These are phyloP conservation scores for Coniferiporia weirii DNA, from an alignment of 1,284 basidiomycete genomes.

Conservation along the genomic window DNA sequence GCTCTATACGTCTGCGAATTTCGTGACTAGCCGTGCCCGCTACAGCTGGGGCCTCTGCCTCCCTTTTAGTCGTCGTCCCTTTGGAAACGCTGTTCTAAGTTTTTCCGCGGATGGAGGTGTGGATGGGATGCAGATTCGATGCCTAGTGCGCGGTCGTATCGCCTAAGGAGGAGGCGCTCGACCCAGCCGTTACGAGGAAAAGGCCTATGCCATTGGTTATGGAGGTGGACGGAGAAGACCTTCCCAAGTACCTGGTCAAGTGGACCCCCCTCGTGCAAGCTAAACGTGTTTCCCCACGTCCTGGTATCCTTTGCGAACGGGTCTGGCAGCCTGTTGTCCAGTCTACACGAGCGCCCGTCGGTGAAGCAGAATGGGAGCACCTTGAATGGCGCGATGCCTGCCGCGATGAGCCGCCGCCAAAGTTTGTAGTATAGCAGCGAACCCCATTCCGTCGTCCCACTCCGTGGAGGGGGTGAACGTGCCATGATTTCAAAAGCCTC, in stretches of 20 bases:
- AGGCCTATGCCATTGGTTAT: constrained; percentile 87
- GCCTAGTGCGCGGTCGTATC: constrained; percentile 43
- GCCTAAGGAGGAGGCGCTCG: constrained; percentile 60
- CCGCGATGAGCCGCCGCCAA: constrained; percentile 75
- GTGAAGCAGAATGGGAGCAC: constrained; percentile 91
- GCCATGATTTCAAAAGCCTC: constrained; percentile 91
- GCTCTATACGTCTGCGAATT: neutral
- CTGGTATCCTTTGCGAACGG: constrained; percentile 74
- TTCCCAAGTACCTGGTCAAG: constrained; percentile 63
- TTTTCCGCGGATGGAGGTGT: neutral
- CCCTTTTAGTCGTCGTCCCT: constrained; percentile 6
- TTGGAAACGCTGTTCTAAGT: neutral
- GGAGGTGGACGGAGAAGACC: constrained; percentile 84
- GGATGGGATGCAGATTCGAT: constrained; percentile 7
- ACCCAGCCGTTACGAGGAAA: constrained; percentile 82
- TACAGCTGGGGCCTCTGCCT: neutral
- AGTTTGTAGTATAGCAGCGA: constrained; percentile 84
- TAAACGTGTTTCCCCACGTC: constrained; percentile 49
- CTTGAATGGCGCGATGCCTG: constrained; percentile 75
- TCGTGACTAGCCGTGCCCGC: neutral
- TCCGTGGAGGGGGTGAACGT: constrained; percentile 63
- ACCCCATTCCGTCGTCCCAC: constrained; percentile 88
- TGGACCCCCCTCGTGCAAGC: constrained; percentile 56
- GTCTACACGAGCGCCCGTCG: constrained; percentile 83
- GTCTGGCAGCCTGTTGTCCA: constrained; percentile 87